Evolutionary conservation across 345 rosid species (phyloP).

Genomic region (Abelmoschus esculentus): DNA sequence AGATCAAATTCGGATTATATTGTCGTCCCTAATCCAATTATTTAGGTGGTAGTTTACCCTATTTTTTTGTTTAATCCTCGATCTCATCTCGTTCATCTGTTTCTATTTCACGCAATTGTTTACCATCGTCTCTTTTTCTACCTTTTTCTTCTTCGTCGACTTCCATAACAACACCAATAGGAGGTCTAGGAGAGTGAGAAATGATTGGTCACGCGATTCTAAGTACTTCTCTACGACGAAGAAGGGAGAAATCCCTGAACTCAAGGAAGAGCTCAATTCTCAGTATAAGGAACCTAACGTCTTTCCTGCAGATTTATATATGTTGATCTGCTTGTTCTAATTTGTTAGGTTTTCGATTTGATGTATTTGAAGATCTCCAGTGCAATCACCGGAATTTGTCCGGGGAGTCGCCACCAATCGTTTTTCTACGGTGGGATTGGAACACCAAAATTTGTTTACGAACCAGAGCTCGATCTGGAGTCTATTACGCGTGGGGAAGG

Average conservation of each 20-base stretch:
- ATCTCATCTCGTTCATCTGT: neutral
- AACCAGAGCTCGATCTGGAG: no score
- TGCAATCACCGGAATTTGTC: no score
- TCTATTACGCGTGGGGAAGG: no score
- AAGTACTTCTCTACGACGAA: slow-evolving; percentile 96
- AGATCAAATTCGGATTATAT: no score
- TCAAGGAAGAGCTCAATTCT: slow-evolving; percentile 97
- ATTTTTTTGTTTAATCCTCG: neutral
- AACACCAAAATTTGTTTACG: no score
- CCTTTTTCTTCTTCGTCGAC: slow-evolving; percentile 6
- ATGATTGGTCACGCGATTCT: slow-evolving; percentile 99
- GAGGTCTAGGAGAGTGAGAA: slow-evolving; percentile 16
- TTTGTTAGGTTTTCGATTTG: slow-evolving; percentile 3
- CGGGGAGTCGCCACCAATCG: no score
- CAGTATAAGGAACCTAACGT: slow-evolving; percentile 70
- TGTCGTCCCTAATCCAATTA: no score
- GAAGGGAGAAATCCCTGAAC: slow-evolving; percentile 99
- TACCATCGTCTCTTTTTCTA: neutral
- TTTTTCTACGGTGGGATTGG: no score
- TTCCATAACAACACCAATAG: slow-evolving; percentile 1
- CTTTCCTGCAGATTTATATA: neutral
- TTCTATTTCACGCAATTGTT: neutral
- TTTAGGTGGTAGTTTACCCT: no score
- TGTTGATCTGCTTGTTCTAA: slow-evolving; percentile 29
- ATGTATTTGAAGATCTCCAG: slow-evolving; percentile 2